Evolutionary conservation across 116 monocot genomes (phyloP), one percentile per base, ranked within the genome.

Genomic region (Trichopus zeylanicus): DNA sequence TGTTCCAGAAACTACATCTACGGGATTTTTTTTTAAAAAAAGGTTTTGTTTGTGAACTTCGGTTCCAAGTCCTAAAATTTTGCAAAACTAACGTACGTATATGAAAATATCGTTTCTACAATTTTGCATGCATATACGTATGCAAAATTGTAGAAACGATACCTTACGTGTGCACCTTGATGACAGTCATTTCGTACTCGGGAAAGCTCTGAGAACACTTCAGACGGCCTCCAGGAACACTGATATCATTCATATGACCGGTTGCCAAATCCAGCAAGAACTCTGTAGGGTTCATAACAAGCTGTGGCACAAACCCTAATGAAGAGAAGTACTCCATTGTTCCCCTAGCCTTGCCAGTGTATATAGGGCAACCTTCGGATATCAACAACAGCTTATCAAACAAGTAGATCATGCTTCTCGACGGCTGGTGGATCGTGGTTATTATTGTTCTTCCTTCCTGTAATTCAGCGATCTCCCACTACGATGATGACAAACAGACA

Each of bases 251-350:
- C 0, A 83, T 70, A 68, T 94, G 81, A 3, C 89, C 94, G 20
- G 85, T 83, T 25, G 89, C 82, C 13, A 93, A 62, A 60, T 93
- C 93, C 9, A 93, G 69, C n/a, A 93, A 66, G 53, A 89, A 85
- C 53, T 93, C 94, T 6, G 94, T 86, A 47, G 94, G 94, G 49
- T 86, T 94, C 94, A 94, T 94, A 52, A 89, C 83, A n/a, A 94
- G 61, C 66, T 85, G 67, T 11, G 94, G 89, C 27, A 67, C 32
- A 47, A 89, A 94, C 4, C 94, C 94, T 16, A 86, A 42, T 5
- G 89, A 80, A 11, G 94, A 76, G 62, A 89, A 94, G 53, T 94
- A 83, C 27, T 65, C 67, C 75, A 94, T 73, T 1, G 75, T 65
- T 2, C 80, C 80, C 23, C 68, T 66, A 19, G 89, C 86, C 48